phyloP scores from a whole-genome alignment of 306 rosid species.

The Styphnolobium japonicum region DNA sequence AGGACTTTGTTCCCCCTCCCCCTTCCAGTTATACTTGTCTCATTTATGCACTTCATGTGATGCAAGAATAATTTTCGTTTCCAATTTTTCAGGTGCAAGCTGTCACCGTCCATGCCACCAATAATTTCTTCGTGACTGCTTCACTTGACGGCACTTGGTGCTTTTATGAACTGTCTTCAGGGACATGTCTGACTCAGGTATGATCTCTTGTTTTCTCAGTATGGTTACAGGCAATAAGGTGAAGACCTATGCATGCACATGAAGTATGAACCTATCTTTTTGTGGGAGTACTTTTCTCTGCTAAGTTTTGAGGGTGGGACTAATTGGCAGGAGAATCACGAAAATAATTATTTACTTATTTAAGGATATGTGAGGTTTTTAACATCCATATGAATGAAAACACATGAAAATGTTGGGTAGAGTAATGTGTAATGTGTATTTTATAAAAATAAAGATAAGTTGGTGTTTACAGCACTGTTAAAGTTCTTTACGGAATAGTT shows the following conservation, averaged over 20 bases:
- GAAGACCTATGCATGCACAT: background rate
- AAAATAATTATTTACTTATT: background rate
- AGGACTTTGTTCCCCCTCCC: background rate
- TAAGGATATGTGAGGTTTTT: background rate
- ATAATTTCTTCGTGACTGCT: slow-evolving; percentile 88
- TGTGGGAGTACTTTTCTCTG: background rate
- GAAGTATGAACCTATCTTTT: background rate
- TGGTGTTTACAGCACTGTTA: background rate
- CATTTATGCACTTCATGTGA: background rate
- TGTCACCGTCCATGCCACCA: slow-evolving; percentile 96
- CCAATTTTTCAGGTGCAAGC: slow-evolving; percentile 82
- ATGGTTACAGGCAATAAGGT: background rate
- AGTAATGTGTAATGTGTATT: too few relatives aligned
- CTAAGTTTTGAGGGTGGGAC: background rate
- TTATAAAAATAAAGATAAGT: too few relatives aligned
- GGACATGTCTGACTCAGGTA: slow-evolving; percentile 93
- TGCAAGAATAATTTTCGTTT: background rate
- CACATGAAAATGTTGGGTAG: background rate
- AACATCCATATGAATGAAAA: background rate
- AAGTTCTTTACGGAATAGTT: background rate
- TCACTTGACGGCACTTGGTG: slow-evolving; percentile 97
- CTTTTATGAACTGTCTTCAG: slow-evolving; percentile 89
- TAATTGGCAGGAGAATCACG: background rate
- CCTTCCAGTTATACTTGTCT: background rate
- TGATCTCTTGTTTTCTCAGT: slow-evolving; percentile 13